Percentiles rank a stretch among this genome's conserved stretches.
phyloP scores from a whole-genome alignment of 768 basidiomycete species.

The Boletus barrowsii region DNA sequence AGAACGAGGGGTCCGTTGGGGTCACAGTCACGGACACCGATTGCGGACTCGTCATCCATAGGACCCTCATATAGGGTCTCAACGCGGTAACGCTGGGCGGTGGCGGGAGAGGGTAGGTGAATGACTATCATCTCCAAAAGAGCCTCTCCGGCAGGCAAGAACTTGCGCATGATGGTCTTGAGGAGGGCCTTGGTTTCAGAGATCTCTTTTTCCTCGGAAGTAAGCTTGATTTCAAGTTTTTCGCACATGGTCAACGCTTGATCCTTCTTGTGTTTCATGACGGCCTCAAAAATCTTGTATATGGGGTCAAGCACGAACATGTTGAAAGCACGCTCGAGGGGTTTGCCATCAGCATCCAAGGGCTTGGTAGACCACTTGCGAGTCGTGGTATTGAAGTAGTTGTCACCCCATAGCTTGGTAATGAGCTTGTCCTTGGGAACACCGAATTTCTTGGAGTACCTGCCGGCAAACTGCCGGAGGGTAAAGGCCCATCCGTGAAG shows the following conservation, averaged over 20 bases:
- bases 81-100: slow-evolving; percentile 97
- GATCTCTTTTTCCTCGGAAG: slow-evolving; percentile 83
- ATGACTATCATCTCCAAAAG: slow-evolving; percentile 99
- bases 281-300: slow-evolving; percentile 95
- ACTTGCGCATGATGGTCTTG: slow-evolving; percentile 98
- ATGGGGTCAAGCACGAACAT: slow-evolving; percentile 98
- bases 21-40: slow-evolving; percentile 97
- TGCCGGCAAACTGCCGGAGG: slow-evolving; percentile 91
- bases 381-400: slow-evolving; percentile 97
- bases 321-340: slow-evolving; percentile 98
- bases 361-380: slow-evolving; percentile 91
- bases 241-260: slow-evolving; percentile 79
- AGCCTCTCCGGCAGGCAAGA: slow-evolving; percentile 98
- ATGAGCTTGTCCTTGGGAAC: slow-evolving; percentile 99
- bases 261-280: slow-evolving; percentile 99
- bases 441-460: slow-evolving; percentile 98
- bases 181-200: slow-evolving; percentile 89
- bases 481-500: slow-evolving; percentile 99
- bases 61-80: slow-evolving; percentile 99
- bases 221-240: slow-evolving; percentile 92
- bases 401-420: slow-evolving; percentile 97
- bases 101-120: slow-evolving; percentile 95
- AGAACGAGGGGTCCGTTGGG: slow-evolving; percentile 94
- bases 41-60: slow-evolving; percentile 99
- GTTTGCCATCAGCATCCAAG: slow-evolving; percentile 76